Base-by-base conservation (phyloP, 768 basidiomycete genomes). In the Lactifluus hygrophoroides region DNA sequence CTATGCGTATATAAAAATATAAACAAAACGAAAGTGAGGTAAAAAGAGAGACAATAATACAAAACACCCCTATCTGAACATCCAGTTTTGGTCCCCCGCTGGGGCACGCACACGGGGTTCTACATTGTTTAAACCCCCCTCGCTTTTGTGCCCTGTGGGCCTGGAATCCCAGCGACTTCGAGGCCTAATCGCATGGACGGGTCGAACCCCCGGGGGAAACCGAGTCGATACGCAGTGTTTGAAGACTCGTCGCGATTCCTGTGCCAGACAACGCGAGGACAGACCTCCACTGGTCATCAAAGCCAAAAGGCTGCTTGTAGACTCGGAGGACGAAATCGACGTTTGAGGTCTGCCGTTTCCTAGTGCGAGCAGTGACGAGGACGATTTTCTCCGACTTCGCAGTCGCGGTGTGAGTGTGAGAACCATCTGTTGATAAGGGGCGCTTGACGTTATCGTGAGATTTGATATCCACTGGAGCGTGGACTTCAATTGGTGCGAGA, bases 131-230 rank as follows among this genome's bases (percentile, higher is more conserved):
- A 60, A 11, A 51, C n/a, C 35, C 42, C 34, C 14, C 43, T 32
- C 13, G 34, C 34, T 25, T 50, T 60, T 1, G 21, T 19, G 14
- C 58, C 51, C 7, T 43, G 51, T 27, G 56, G 59, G 3, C 56
- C 37, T n/a, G 55, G 44, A 25, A 59, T 28, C 32, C 47, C 57
- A 1, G 60, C 19, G 13, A 57, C 27, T 2, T 60, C 59, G 23
- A 51, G 35, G 11, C 38, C 28, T 1, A 38, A 37, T 7, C 28
- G 49, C 28, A 34, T 37, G 4, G 46, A 28, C 8, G 21, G 23
- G 11, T 60, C 60, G 10, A 34, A 38, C 5, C n/a, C n/a, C n/a
- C n/a, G n/a, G n/a, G 44, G 46, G 6, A 25, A 25, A 19, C 25
- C 13, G 21, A 28, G 2, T 7, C 28, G 37, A 13, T 23, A 43